Evolutionary conservation across 73 alveolate genomes (phyloP).

Genomic region (Durusdinium trenchii): DNA sequence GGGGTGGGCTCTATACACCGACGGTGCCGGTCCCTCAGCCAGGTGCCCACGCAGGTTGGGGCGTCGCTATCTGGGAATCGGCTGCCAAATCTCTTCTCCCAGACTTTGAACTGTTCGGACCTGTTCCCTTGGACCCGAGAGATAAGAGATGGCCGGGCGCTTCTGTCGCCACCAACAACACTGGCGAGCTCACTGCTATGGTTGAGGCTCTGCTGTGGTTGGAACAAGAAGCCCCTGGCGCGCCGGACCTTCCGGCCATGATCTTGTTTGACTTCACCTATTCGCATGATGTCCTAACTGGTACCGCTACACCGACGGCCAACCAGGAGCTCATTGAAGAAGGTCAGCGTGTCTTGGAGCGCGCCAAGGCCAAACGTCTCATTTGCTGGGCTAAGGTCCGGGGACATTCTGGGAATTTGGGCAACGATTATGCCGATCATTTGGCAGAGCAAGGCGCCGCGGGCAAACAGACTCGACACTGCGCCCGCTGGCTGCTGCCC

Average conservation of each 20-base stretch:
- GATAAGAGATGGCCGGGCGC: neutral
- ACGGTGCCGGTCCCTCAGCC: neutral
- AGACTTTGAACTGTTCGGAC: neutral
- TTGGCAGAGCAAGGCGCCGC: neutral
- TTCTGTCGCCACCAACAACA: neutral
- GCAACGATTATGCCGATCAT: slow-evolving; percentile 10
- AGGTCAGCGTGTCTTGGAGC: neutral
- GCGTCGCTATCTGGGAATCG: neutral
- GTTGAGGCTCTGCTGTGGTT: slow-evolving; percentile 49
- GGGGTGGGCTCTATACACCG: slow-evolving; percentile 2
- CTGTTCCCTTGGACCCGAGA: neutral
- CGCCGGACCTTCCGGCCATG: neutral
- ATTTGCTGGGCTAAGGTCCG: neutral
- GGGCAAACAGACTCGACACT: neutral
- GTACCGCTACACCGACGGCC: neutral
- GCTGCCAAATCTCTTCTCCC: neutral
- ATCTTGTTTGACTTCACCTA: neutral
- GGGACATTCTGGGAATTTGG: slow-evolving; percentile 4
- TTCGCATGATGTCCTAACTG: neutral
- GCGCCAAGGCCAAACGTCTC: neutral
- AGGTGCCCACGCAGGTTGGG: neutral
- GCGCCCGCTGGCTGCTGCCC: neutral
- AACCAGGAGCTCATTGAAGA: neutral
- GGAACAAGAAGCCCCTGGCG: neutral
- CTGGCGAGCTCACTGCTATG: slow-evolving; percentile 28